Evolutionary conservation across 495 filamentous ascomycete species (phyloP).

Genomic region (Thozetella sp.): DNA sequence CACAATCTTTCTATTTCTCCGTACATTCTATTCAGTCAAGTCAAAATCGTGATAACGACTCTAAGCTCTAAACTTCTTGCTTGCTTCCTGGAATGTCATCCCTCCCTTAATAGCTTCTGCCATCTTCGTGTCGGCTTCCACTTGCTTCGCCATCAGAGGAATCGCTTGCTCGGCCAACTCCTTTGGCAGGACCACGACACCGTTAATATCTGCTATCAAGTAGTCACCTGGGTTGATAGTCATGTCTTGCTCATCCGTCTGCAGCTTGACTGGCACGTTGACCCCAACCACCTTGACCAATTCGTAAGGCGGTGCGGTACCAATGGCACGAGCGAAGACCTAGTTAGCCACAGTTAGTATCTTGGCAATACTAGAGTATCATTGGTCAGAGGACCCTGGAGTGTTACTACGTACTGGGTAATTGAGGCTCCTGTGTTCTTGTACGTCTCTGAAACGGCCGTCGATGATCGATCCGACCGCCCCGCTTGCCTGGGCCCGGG

Average conservation of each 20-base stretch:
- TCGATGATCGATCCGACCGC: slow-evolving; percentile 54
- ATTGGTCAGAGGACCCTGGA: no score
- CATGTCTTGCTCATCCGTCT: slow-evolving; percentile 45
- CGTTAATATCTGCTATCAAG: slow-evolving; percentile 57
- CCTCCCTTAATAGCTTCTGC: slow-evolving; percentile 50
- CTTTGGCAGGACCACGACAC: slow-evolving; percentile 49
- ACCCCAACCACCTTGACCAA: slow-evolving; percentile 45
- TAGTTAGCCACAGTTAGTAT: no score
- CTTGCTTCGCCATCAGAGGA: slow-evolving; percentile 48
- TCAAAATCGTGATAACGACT: no score
- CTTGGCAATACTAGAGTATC: no score
- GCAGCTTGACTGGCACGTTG: slow-evolving; percentile 36
- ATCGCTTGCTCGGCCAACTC: slow-evolving; percentile 48
- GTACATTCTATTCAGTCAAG: no score
- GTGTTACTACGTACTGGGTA: slow-evolving; percentile 50
- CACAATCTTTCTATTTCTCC: no score
- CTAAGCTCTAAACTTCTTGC: slow-evolving; percentile 41
- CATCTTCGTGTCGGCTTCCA: slow-evolving; percentile 56
- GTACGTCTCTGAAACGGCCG: slow-evolving; percentile 58
- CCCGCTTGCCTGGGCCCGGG: slow-evolving; percentile 47
- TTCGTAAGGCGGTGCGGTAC: slow-evolving; percentile 50
- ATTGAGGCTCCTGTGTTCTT: slow-evolving; percentile 56
- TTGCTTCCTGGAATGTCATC: slow-evolving; percentile 54
- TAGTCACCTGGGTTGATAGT: slow-evolving; percentile 58
- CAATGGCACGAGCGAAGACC: slow-evolving; percentile 55